These are phyloP conservation scores for Paecilomyces variotii DNA, from an alignment of 2,329 filamentous ascomycete species.

Conservation along the genomic window DNA sequence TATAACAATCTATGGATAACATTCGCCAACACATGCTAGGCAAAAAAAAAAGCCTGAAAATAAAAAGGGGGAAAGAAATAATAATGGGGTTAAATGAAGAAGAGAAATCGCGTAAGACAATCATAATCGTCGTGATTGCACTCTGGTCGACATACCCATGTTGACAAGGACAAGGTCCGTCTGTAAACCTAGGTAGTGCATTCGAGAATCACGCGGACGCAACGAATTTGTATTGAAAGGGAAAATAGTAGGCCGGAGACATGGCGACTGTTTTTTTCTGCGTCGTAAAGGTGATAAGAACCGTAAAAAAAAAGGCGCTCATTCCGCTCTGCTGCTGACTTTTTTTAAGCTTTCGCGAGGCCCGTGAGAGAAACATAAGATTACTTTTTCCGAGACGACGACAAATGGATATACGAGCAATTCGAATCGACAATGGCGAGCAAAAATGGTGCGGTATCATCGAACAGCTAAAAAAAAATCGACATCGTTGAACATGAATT, in stretches of 20 bases:
- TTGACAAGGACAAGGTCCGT: slow-evolving; percentile 16
- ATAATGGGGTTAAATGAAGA: background rate
- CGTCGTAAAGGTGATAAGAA: background rate
- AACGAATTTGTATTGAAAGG: slow-evolving; percentile 6
- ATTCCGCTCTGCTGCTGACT: background rate
- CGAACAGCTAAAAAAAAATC: background rate
- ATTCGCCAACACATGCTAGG: slow-evolving; percentile 18
- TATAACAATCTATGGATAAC: slow-evolving; percentile 31
- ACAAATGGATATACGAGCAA: background rate
- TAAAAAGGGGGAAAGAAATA: slow-evolving; percentile 16
- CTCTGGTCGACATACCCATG: slow-evolving; percentile 15
- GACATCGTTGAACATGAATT: background rate
- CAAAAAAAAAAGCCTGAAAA: slow-evolving; percentile 26
- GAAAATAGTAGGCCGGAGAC: background rate
- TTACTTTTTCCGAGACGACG: background rate
- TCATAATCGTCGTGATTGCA: slow-evolving; percentile 15
- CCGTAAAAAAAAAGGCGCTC: background rate
- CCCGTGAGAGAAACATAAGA: background rate
- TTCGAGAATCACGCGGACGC: slow-evolving; percentile 1
- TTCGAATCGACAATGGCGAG: background rate
- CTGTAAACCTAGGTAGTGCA: background rate
- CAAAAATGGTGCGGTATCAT: background rate
- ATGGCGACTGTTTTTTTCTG: background rate
- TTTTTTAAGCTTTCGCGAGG: background rate
- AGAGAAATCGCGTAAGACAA: slow-evolving; percentile 17